Evolutionary conservation across 208 protist genomes (phyloP).

Genomic region (Endotrypanum monterogeii): DNA sequence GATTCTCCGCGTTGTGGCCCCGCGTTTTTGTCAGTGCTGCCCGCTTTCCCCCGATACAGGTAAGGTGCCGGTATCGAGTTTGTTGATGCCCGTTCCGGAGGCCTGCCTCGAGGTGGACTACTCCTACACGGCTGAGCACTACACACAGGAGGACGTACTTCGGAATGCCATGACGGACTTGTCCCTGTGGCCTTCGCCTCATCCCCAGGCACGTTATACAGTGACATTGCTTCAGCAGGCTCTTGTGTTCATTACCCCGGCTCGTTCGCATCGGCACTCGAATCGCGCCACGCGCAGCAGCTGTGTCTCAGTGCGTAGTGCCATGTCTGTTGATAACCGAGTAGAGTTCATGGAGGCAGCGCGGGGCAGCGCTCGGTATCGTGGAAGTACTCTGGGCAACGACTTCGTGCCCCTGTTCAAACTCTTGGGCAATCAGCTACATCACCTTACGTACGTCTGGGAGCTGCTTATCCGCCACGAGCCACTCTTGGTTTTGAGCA

Average conservation of each 20-base stretch:
- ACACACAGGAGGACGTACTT: constrained; percentile 74
- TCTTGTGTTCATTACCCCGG: constrained; percentile 78
- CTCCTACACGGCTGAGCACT: constrained; percentile 64
- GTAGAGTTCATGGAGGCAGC: constrained; percentile 23
- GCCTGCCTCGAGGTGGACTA: constrained; percentile 67
- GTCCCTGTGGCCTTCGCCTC: constrained; percentile 74
- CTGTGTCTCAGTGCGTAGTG: constrained; percentile 12
- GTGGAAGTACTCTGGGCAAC: constrained; percentile 33
- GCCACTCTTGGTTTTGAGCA: constrained; percentile 78
- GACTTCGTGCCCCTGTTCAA: constrained; percentile 70
- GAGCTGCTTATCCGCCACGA: constrained; percentile 84
- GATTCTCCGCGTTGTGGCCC: constrained; percentile 80
- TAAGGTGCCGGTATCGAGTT: constrained; percentile 62
- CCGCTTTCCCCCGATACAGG: constrained; percentile 74
- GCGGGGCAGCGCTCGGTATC: constrained; percentile 21
- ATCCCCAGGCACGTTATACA: constrained; percentile 74
- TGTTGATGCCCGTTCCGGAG: constrained; percentile 57
- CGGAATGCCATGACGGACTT: constrained; percentile 67
- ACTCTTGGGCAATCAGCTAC: constrained; percentile 67
- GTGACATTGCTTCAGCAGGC: constrained; percentile 71
- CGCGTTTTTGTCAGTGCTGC: constrained; percentile 84
- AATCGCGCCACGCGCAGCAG: constrained; percentile 30
- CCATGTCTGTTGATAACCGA: constrained; percentile 27
- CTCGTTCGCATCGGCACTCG: constrained; percentile 31
- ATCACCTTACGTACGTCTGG: constrained; percentile 81